Evolutionary conservation across 257 asterid genomes (phyloP).

Genomic region (Solanum virginianum): DNA sequence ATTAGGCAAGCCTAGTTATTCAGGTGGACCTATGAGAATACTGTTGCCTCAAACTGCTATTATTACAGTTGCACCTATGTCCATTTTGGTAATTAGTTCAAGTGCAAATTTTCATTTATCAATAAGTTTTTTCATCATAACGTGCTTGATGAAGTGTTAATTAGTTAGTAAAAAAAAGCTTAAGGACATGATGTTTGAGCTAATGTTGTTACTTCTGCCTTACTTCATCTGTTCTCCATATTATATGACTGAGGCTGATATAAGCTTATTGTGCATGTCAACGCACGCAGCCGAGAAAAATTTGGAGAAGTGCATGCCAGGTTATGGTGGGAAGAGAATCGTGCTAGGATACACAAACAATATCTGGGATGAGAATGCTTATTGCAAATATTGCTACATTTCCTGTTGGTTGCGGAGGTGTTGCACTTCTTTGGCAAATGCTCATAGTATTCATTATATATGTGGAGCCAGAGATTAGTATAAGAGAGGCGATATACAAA

Average conservation of each 20-base stretch:
- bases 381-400: neutral
- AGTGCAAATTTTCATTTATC: neutral
- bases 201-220: neutral
- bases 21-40: neutral
- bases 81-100: neutral
- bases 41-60: neutral
- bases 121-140: neutral
- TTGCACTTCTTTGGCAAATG: neutral
- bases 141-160: neutral
- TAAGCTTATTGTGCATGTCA: neutral
- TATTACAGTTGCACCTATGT: neutral
- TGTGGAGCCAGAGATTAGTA: neutral
- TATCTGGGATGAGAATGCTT: constrained; percentile 31
- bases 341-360: constrained; percentile 75
- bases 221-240: neutral
- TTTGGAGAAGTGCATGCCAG: constrained; percentile 79
- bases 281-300: constrained; percentile 75
- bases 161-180: neutral
- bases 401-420: neutral
- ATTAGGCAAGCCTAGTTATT: neutral
- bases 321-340: constrained; percentile 90
- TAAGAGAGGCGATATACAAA: neutral
- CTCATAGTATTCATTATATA: neutral
- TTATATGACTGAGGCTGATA: neutral
- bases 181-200: neutral